Percentiles rank a stretch among this genome's conserved stretches.
Conservation (phyloP, 805 yeast species). For the Kazachstania kunashirensis region DNA sequence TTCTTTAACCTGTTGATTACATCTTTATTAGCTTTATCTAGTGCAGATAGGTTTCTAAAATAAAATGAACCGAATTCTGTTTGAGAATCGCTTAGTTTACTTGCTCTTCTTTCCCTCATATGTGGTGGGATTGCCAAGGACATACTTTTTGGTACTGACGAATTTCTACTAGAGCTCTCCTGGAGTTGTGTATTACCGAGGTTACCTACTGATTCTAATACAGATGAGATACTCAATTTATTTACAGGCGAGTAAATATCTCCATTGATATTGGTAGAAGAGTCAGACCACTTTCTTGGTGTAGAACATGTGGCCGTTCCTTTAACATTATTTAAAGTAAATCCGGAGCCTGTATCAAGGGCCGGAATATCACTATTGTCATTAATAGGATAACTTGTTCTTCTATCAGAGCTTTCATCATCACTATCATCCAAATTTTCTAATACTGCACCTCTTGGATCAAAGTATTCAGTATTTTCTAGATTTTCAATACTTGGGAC, state of each 20-base stretch:
- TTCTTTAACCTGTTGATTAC: conserved; percentile 76
- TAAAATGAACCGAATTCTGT: conserved; percentile 88
- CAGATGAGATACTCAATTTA: conserved; percentile 24
- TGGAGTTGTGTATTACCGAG: conserved; percentile 19
- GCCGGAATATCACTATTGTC: conserved; percentile 16
- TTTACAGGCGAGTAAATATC: conserved; percentile 13
- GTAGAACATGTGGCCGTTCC: conserved; percentile 1
- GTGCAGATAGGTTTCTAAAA: conserved; percentile 77
- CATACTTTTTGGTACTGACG: conserved; percentile 31
- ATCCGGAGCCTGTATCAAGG: conserved; percentile 3
- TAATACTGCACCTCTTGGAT: conserved; percentile 75
- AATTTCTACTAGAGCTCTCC: conserved; percentile 11
- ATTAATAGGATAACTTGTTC: not conserved
- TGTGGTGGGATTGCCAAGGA: conserved; percentile 46
- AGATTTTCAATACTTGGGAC: conserved; percentile 74
- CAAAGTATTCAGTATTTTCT: conserved; percentile 86
- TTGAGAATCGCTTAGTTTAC: conserved; percentile 58
- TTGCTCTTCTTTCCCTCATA: conserved; percentile 61
- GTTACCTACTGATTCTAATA: conserved; percentile 20
- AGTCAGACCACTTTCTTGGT: conserved; percentile 7
- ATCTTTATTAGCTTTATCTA: conserved; percentile 91
- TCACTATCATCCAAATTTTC: conserved; percentile 29
- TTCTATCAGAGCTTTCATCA: conserved; percentile 5
- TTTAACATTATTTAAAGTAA: not conserved
- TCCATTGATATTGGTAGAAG: conserved; percentile 4